phyloP scores from a whole-genome alignment of 352 stramenopile species.

The Thraustochytrium sp. region DNA sequence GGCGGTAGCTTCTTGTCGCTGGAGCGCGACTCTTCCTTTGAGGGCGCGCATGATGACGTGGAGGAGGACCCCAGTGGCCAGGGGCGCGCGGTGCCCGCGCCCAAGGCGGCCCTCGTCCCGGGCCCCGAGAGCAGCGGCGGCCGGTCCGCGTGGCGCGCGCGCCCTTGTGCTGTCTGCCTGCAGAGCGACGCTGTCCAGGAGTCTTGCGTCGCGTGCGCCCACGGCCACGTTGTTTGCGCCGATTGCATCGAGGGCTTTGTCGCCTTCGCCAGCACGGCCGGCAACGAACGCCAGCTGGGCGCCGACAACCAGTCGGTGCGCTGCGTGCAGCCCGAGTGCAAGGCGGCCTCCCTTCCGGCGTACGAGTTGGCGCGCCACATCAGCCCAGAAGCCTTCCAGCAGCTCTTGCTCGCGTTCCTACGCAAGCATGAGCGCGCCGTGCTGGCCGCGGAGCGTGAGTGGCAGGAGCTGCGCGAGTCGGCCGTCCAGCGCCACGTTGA shows the following conservation, averaged over 20 bases:
- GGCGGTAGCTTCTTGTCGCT: no score
- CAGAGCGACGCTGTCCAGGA: not conserved
- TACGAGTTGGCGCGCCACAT: not conserved
- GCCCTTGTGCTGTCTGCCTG: not conserved
- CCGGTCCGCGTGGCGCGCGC: no score
- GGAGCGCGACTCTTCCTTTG: no score
- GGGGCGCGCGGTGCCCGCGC: no score
- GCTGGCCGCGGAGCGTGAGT: not conserved
- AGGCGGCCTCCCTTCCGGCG: not conserved
- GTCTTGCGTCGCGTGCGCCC: not conserved
- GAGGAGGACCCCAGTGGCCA: no score
- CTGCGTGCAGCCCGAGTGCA: not conserved
- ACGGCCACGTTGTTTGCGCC: not conserved
- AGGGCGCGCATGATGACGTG: no score
- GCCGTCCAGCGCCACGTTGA: not conserved
- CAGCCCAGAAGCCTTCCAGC: not conserved
- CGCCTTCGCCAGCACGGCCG: not conserved
- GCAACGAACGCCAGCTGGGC: not conserved
- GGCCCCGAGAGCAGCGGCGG: no score
- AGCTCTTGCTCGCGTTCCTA: not conserved
- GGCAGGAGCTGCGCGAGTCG: not conserved
- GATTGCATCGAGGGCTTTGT: constrained; percentile 5
- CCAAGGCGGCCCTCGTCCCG: no score
- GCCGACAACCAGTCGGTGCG: not conserved
- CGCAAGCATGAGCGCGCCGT: not conserved